Evolutionary conservation across 2,329 filamentous ascomycete species (phyloP), one percentile per base, ranked within the genome.

Genomic region (Eutypa lata): DNA sequence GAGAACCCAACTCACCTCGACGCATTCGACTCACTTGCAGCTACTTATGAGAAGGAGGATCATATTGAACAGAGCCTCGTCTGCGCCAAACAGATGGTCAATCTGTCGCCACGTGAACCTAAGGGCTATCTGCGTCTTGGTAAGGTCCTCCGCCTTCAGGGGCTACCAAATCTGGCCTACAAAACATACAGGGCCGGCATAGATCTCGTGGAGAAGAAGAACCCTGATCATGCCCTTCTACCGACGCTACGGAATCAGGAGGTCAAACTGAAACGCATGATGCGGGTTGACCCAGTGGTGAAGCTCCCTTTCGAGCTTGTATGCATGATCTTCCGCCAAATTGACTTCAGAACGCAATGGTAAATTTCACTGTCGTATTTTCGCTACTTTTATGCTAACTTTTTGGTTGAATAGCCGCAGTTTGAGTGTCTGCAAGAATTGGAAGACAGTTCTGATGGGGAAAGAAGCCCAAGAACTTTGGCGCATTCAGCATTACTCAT

Each of bases 61-160:
- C 53, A 52, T 7, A 10, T 60, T 1, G 56, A 64, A 8, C 46
- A 49, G 7, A 58, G 55, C 13, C 35, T 62, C 7, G 10, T 53
- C 21, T 52, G 57, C 14, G 61, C 64, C 3, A 54, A 62, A 45
- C 50, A 58, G 51, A 63, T 67, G 60, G 58, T 68, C 31, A 58
- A 63, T 48, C 55, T 68, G 26, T 55, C 55, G 10, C 65, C 65
- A 18, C 60, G 62, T 24, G 60, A 67, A 5, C 62, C 62, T 16
- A 66, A 59, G 58, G 60, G 57, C 0, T 67, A 58, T 44, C 58
- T 68, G 14, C 65, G 65, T 19, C 56, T 67, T 10, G 65, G 63
- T 18, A 65, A 64, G 55, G 37, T 66, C 22, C 53, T 67, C 28
- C 57, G 64, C 3, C 44, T 61, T 13, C 52, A 61, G 18, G 47